Percentiles rank a stretch among this genome's conserved stretches.
These are phyloP conservation scores for Botryobasidium botryosum DNA, from an alignment of 768 basidiomycete species.

Conservation along the genomic window DNA sequence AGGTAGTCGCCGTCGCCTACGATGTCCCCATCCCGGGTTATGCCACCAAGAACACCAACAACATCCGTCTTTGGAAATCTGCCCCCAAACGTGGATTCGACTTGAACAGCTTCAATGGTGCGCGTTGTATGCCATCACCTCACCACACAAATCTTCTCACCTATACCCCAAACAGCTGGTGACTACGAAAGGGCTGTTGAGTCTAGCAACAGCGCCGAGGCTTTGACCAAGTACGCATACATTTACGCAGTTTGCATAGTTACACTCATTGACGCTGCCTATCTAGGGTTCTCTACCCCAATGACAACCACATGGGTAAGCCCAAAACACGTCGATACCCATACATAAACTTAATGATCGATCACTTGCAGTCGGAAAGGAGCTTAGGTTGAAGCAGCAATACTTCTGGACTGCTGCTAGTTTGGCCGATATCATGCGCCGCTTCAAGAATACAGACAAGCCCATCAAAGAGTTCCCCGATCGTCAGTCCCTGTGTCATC, in stretches of 20 bases:
- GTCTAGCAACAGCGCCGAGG: constrained; percentile 75
- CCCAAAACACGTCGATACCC: constrained; percentile 4
- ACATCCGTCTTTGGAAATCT: constrained; percentile 38
- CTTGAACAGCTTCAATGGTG: constrained; percentile 87
- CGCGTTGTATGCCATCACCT: constrained; percentile 9
- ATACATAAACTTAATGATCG: constrained; percentile 1
- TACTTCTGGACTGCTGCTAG: constrained; percentile 90
- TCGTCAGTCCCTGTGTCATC: constrained; percentile 28
- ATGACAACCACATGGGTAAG: constrained; percentile 30
- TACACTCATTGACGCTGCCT: no score
- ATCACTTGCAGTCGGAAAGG: constrained; percentile 51
- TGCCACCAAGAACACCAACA: constrained; percentile 73
- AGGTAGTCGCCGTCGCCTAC: constrained; percentile 85
- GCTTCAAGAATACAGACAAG: constrained; percentile 81
- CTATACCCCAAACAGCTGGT: constrained; percentile 37
- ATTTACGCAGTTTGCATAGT: no score
- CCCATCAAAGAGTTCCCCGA: constrained; percentile 70
- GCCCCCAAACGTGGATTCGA: constrained; percentile 86
- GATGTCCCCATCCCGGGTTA: constrained; percentile 88
- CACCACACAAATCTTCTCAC: neutral
- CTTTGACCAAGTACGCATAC: constrained; percentile 89
- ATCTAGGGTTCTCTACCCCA: no score
- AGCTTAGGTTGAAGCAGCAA: constrained; percentile 36
- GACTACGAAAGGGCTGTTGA: constrained; percentile 85
- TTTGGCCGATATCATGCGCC: constrained; percentile 74